Percentiles rank a stretch among this genome's conserved stretches.
phyloP scores from a whole-genome alignment of 352 stramenopile genomes.

The Saprolegnia parasitica region DNA sequence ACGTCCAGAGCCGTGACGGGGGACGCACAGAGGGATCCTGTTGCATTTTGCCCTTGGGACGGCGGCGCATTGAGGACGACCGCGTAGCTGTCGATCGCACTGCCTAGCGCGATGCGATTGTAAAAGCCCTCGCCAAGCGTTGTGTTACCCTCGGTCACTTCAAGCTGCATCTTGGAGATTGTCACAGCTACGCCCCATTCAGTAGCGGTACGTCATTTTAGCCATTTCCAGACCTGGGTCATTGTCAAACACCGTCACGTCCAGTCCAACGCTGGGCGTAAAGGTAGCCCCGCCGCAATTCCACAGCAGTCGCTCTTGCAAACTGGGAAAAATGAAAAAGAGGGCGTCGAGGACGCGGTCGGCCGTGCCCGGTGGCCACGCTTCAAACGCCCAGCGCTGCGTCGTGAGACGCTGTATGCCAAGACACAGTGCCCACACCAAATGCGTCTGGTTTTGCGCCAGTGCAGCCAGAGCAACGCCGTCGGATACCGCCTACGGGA shows the following conservation, averaged over 20 bases:
- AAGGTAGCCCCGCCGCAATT: conserved; percentile 58
- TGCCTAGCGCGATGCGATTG: neutral
- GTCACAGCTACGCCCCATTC: conserved; percentile 35
- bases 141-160: conserved; percentile 35
- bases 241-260: conserved; percentile 75
- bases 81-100: conserved; percentile 35
- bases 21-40: neutral
- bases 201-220: neutral
- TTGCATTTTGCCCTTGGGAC: conserved; percentile 9
- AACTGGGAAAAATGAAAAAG: conserved; percentile 50
- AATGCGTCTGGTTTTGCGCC: conserved; percentile 34
- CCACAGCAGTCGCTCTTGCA: conserved; percentile 50
- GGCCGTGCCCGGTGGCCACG: conserved; percentile 51
- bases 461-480: conserved; percentile 21
- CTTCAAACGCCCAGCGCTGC: conserved; percentile 51
- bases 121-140: neutral
- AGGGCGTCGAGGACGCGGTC: conserved; percentile 41
- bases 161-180: conserved; percentile 39
- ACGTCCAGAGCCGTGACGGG: neutral
- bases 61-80: conserved; percentile 68
- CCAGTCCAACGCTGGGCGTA: conserved; percentile 37
- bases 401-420: conserved; percentile 54
- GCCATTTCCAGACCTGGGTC: conserved; percentile 37
- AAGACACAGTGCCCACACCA: conserved; percentile 46
- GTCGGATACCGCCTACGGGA: conserved; percentile 11